phyloP scores from a whole-genome alignment of 2,329 filamentous ascomycete genomes.

The Magnaporthiopsis incrustans region DNA sequence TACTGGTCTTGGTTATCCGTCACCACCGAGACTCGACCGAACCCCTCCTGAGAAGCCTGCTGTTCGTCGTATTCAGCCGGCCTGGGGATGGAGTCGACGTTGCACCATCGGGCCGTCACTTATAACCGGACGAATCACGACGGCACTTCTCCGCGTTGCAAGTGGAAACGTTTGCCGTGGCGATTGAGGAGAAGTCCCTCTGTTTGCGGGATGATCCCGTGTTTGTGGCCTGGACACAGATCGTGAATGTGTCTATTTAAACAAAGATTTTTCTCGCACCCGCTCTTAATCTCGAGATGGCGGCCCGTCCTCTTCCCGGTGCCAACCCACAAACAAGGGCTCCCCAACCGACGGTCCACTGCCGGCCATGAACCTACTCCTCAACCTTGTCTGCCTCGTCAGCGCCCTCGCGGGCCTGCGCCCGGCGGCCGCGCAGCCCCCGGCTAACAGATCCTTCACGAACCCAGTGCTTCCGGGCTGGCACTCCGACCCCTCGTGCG shows the following conservation, averaged over 20 bases:
- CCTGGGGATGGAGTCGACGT: background rate
- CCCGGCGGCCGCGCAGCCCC: conserved; percentile 12
- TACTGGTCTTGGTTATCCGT: too few species aligned
- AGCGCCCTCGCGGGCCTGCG: background rate
- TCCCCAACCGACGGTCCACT: background rate
- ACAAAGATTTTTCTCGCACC: too few species aligned
- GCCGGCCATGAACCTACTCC: background rate
- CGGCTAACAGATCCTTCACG: conserved; percentile 18
- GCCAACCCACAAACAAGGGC: background rate
- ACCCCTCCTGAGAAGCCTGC: too few species aligned
- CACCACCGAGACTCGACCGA: too few species aligned
- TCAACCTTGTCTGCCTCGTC: background rate
- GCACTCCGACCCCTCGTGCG: conserved; percentile 43
- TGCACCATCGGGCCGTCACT: background rate
- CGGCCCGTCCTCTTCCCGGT: background rate
- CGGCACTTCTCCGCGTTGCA: background rate
- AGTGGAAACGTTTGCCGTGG: background rate
- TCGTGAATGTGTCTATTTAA: background rate
- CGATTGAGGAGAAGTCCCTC: background rate
- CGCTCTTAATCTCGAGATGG: background rate
- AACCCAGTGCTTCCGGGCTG: conserved; percentile 51
- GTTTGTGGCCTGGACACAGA: background rate
- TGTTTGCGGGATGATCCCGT: background rate
- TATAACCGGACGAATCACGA: background rate
- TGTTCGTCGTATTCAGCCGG: background rate